Percentiles rank a stretch among this genome's conserved stretches.
phyloP scores from a whole-genome alignment of 148 eudicot species.

The Selenicereus undatus region DNA sequence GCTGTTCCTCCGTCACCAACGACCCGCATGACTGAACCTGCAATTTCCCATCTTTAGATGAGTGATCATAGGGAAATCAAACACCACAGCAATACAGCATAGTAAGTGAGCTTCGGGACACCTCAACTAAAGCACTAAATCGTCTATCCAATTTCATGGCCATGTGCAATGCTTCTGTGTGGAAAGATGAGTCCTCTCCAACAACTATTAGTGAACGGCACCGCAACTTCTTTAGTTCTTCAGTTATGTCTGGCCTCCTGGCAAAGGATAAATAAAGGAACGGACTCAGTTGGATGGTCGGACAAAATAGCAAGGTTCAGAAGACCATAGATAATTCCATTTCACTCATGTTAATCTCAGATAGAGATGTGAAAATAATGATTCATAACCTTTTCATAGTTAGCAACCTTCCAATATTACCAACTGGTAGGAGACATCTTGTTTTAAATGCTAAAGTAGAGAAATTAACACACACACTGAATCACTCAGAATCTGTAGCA shows the following conservation, averaged over 20 bases:
- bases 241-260: constrained; percentile 80
- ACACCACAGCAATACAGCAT: not conserved
- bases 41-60: not conserved
- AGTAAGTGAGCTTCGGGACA: constrained; percentile 21
- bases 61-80: not conserved
- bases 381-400: not conserved
- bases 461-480: not conserved
- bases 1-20: constrained; percentile 93
- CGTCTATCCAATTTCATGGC: constrained; percentile 83
- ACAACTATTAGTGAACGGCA: constrained; percentile 81
- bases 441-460: not conserved
- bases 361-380: not conserved
- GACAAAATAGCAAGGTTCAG: not conserved
- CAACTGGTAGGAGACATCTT: not conserved
- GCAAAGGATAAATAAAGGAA: not conserved
- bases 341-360: not conserved
- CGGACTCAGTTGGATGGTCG: not conserved
- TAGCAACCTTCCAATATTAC: not conserved
- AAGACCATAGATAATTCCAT: not conserved
- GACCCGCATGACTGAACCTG: constrained; percentile 96
- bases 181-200: constrained; percentile 90
- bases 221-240: constrained; percentile 61
- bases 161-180: constrained; percentile 83
- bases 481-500: not conserved
- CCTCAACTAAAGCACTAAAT: constrained; percentile 91